These are phyloP conservation scores for Triticum monococcum DNA, from an alignment of 176 grass and related monocot genomes.

Conservation along the genomic window DNA sequence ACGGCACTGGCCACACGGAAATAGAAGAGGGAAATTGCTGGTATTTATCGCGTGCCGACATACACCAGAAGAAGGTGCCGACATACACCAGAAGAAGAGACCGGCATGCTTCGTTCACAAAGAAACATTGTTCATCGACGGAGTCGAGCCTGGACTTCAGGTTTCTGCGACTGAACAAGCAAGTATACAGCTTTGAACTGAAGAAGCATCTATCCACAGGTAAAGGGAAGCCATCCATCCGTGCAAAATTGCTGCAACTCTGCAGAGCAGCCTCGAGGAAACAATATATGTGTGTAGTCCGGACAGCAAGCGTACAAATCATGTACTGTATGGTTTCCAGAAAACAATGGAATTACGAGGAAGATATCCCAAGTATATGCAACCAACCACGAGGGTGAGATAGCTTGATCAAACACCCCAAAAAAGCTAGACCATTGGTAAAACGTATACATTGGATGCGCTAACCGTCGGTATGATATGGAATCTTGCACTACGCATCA, in stretches of 20 bases:
- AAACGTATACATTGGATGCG: neutral
- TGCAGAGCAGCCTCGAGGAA: too few relatives aligned
- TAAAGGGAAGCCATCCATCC: too few relatives aligned
- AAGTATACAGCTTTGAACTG: too few relatives aligned
- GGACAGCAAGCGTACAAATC: neutral
- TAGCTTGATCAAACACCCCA: neutral
- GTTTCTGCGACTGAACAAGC: too few relatives aligned
- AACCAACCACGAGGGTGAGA: neutral
- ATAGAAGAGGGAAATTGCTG: neutral
- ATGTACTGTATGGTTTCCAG: neutral
- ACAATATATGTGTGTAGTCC: neutral
- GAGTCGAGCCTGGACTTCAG: too few relatives aligned
- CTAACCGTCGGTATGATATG: neutral
- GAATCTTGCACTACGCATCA: neutral
- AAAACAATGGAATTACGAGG: neutral
- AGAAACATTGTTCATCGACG: neutral
- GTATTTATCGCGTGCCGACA: neutral
- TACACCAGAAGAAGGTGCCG: neutral
- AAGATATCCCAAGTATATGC: neutral
- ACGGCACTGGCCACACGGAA: neutral
- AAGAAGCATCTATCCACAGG: too few relatives aligned
- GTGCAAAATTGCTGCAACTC: too few relatives aligned
- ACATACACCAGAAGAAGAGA: neutral
- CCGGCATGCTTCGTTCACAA: neutral
- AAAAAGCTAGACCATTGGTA: neutral